These are phyloP conservation scores for Sideroxylon spinosum DNA, from an alignment of 179 eudicot genomes.

Conservation along the genomic window DNA sequence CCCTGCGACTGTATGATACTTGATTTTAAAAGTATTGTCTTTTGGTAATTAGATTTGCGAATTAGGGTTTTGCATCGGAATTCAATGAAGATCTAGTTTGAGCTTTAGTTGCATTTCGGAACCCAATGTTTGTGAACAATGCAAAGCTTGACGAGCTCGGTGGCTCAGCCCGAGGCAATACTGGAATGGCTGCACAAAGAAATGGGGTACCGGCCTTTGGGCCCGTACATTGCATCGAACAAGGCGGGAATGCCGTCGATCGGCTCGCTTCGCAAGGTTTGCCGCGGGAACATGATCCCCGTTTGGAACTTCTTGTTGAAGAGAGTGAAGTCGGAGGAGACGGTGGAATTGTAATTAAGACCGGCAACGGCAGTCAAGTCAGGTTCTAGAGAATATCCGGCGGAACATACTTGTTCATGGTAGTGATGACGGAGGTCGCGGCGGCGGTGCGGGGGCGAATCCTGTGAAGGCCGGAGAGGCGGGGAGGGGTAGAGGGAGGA, in stretches of 20 bases:
- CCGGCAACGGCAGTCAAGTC: too few species aligned
- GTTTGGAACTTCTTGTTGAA: conserved; percentile 68
- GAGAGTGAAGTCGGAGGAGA: conserved; percentile 88
- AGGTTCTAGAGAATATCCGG: conserved; percentile 63
- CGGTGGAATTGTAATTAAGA: too few species aligned
- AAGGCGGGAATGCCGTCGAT: conserved; percentile 45
- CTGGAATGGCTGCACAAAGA: conserved; percentile 85
- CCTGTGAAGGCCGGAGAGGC: conserved; percentile 4
- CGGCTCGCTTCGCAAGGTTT: conserved; percentile 66
- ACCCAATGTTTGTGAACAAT: conserved; percentile 21
- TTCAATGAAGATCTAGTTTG: conserved; percentile 9
- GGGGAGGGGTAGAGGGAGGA: conserved; percentile 31
- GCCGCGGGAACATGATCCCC: conserved; percentile 89
- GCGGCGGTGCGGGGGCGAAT: conserved; percentile 18
- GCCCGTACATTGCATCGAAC: conserved; percentile 40
- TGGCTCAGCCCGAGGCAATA: conserved; percentile 72
- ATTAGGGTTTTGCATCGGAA: neutral
- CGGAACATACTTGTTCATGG: conserved; percentile 83
- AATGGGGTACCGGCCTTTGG: conserved; percentile 80
- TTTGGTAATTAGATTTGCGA: neutral
- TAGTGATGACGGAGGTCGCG: conserved; percentile 23
- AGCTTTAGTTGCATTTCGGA: neutral
- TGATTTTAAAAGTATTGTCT: too few species aligned
- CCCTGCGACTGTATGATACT: too few species aligned
- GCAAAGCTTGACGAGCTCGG: conserved; percentile 50